Conservation (phyloP, 306 rosid genomes). For the Lablab purpureus region DNA sequence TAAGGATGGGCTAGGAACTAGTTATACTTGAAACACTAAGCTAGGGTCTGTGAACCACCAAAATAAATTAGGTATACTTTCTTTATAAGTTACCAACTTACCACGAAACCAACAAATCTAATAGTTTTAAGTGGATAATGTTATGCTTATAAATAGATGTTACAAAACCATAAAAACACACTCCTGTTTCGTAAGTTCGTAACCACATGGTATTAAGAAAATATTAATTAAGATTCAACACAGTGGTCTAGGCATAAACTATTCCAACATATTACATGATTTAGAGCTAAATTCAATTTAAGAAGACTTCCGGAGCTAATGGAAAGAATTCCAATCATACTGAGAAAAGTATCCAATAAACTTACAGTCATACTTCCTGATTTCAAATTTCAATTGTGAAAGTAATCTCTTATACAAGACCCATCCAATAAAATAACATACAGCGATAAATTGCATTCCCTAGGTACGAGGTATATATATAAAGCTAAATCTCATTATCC, state of each 20-base stretch:
- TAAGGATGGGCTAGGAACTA: not conserved
- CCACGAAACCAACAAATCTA: not conserved
- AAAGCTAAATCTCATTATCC: not conserved
- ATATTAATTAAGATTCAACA: not conserved
- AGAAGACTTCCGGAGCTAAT: not conserved
- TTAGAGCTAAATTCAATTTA: constrained; percentile 17
- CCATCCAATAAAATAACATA: constrained; percentile 6
- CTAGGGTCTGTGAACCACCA: not conserved
- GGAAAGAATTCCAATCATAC: constrained; percentile 19
- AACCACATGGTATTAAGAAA: not conserved
- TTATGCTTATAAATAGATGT: not conserved
- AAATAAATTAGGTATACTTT: not conserved
- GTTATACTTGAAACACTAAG: not conserved
- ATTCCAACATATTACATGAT: not conserved
- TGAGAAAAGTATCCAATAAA: not conserved
- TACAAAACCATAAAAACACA: not conserved
- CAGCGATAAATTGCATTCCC: not conserved
- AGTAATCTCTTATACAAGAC: not conserved
- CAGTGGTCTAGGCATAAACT: not conserved
- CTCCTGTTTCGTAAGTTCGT: not conserved
- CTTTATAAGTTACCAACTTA: not conserved
- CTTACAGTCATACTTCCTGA: not conserved
- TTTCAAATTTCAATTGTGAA: not conserved
- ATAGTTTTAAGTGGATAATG: not conserved
- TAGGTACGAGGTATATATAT: not conserved